phyloP scores from a whole-genome alignment of 208 protist species.

The Trypanosoma boissoni region DNA sequence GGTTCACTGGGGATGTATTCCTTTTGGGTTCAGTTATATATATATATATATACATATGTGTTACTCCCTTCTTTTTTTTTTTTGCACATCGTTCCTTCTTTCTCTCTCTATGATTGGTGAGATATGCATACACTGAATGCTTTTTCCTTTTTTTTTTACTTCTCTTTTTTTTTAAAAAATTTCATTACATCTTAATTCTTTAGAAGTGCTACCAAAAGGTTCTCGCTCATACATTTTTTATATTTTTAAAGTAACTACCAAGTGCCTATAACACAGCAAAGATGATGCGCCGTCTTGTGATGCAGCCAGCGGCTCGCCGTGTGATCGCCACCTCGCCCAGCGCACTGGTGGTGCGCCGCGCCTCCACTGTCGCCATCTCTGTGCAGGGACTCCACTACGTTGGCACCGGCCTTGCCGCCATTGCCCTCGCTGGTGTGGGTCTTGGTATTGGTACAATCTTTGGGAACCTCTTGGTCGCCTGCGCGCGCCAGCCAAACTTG shows the following conservation, averaged over 20 bases:
- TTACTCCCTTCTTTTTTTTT: constrained; percentile 3
- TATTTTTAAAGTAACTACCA: no score
- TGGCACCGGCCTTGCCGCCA: constrained; percentile 86
- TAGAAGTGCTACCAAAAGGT: no score
- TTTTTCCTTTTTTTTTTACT: not conserved
- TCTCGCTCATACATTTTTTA: no score
- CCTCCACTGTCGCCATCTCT: constrained; percentile 85
- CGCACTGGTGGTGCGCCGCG: constrained; percentile 45
- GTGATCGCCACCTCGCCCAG: constrained; percentile 27
- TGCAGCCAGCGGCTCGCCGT: constrained; percentile 56
- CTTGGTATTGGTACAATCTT: constrained; percentile 92
- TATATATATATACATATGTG: not conserved
- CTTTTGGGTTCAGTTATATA: not conserved
- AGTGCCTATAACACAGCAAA: constrained; percentile 16
- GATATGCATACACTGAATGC: constrained; percentile 3
- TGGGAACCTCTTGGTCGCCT: constrained; percentile 78
- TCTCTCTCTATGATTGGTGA: not conserved
- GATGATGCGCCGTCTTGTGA: constrained; percentile 83
- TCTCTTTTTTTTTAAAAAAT: constrained; percentile 25
- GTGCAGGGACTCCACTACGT: constrained; percentile 92
- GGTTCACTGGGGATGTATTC: no score
- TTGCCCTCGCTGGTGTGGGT: constrained; percentile 87
- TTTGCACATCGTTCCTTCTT: constrained; percentile 1
- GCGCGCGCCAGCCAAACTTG: constrained; percentile 87
- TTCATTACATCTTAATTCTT: constrained; percentile 38